These are phyloP conservation scores for Diaporthe caulivora DNA, from an alignment of 2,329 filamentous ascomycete genomes.

Conservation along the genomic window DNA sequence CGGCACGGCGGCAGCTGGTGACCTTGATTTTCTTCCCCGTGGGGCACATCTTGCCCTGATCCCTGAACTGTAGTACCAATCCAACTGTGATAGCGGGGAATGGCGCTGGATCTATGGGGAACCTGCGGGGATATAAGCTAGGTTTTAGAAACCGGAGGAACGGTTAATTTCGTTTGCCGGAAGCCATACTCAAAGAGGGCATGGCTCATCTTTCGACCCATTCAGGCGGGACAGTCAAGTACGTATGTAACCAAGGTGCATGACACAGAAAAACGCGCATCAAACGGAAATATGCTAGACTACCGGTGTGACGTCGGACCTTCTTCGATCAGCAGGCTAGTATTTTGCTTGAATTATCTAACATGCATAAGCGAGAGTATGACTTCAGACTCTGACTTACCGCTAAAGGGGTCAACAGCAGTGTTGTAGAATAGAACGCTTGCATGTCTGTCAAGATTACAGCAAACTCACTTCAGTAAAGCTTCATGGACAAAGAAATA, in stretches of 20 bases:
- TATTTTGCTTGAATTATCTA: background rate
- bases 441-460: no score
- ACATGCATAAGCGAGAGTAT: no score
- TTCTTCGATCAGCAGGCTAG: background rate
- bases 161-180: background rate
- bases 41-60: constrained; percentile 16
- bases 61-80: constrained; percentile 5
- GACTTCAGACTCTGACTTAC: no score
- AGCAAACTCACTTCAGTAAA: no score
- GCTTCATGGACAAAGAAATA: no score
- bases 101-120: background rate
- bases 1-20: constrained; percentile 20
- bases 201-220: background rate
- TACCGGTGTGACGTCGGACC: background rate
- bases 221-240: constrained; percentile 3
- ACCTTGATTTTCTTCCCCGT: constrained; percentile 4
- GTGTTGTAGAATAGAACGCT: no score
- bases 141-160: background rate
- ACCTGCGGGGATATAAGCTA: constrained; percentile 14
- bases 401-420: no score
- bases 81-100: constrained; percentile 17
- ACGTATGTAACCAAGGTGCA: background rate
- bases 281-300: background rate
- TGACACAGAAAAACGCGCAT: background rate
- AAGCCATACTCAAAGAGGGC: background rate